A percentile compares a stretch with the other conserved stretches of the same genome.
These are phyloP conservation scores for Golubevia pallescens DNA, from an alignment of 1,284 basidiomycete genomes.

Conservation along the genomic window DNA sequence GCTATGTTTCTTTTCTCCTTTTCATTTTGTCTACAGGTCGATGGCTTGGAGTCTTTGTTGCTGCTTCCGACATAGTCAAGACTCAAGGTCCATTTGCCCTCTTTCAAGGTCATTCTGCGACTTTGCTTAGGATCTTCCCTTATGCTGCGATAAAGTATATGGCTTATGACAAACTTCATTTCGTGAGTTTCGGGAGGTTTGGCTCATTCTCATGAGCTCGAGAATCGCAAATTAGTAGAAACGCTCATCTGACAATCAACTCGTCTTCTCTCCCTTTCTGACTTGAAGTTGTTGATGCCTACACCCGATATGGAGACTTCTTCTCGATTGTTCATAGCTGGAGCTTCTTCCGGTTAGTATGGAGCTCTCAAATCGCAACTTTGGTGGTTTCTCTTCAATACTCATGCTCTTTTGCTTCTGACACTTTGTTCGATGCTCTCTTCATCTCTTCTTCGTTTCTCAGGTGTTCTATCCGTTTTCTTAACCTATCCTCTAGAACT, in stretches of 20 bases:
- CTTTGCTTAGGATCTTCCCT: slow-evolving; percentile 78
- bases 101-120: slow-evolving; percentile 94
- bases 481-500: slow-evolving; percentile 94
- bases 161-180: slow-evolving; percentile 88
- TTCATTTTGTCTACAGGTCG: slow-evolving; percentile 70
- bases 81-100: slow-evolving; percentile 78
- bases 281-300: slow-evolving; percentile 75
- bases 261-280: slow-evolving; percentile 1
- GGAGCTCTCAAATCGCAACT: background rate
- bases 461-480: slow-evolving; percentile 85
- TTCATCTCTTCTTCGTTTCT: background rate
- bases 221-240: too few relatives aligned
- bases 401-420: background rate
- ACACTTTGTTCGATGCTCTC: background rate
- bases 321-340: slow-evolving; percentile 81
- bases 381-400: background rate
- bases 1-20: too few relatives aligned
- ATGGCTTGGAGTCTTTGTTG: slow-evolving; percentile 83
- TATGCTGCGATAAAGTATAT: slow-evolving; percentile 98
- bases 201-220: too few relatives aligned
- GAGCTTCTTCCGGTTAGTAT: slow-evolving; percentile 87
- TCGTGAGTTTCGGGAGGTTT: slow-evolving; percentile 67
- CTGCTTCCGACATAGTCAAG: slow-evolving; percentile 79
- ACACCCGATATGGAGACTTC: slow-evolving; percentile 80
- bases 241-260: too few relatives aligned